Evolutionary conservation across 257 asterid species (phyloP), one percentile per base, ranked within the genome.

Genomic region (Scutellaria minor): DNA sequence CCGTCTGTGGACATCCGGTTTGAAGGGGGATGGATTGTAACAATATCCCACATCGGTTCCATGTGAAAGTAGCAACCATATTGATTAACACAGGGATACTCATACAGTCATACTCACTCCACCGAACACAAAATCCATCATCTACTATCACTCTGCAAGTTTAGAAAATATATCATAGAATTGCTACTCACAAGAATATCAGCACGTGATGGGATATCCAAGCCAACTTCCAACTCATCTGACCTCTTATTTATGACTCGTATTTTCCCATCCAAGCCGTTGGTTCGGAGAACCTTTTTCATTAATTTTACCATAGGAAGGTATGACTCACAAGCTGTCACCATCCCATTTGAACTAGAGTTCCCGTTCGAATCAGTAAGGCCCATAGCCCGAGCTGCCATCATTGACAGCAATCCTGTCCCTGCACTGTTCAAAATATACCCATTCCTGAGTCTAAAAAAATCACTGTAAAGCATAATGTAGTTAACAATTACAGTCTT

Each of bases 241-340:
- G 97, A 94, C 82, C 99, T 84, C 93, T 89, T 91, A 84, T 91
- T 86, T 56, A 89, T 72, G 72, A 94, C 64, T 22, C 82, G 86
- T 76, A 94, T 74, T 73, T 81, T 83, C 70, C 87, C 79, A 37
- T 85, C 93, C 90, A 89, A 78, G 48, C 83, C 81, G 70, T 91
- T 91, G 62, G 85, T 84, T 58, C 88, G 87, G 54, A 91, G 78
- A 66, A 89, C 99, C 79, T 83, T 87, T 77, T 90, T 87, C 90
- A 83, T 85, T 83, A 94, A 78, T 75, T 94, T 94, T 13, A 91
- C 88, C 97, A 91, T 94, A 14, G 99, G 99, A 81, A 91, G 95
- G 82, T 94, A 94, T 9, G 99, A 94, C 86, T 94, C 97, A 59
- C 95, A 91, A 74, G 97, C 90, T 6, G 99, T 88, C 72, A 94